A percentile compares a stretch with the other conserved stretches of the same genome.
These are phyloP conservation scores for Schizosaccharomyces octosporus DNA, from an alignment of 805 yeast genomes.

Conservation along the genomic window DNA sequence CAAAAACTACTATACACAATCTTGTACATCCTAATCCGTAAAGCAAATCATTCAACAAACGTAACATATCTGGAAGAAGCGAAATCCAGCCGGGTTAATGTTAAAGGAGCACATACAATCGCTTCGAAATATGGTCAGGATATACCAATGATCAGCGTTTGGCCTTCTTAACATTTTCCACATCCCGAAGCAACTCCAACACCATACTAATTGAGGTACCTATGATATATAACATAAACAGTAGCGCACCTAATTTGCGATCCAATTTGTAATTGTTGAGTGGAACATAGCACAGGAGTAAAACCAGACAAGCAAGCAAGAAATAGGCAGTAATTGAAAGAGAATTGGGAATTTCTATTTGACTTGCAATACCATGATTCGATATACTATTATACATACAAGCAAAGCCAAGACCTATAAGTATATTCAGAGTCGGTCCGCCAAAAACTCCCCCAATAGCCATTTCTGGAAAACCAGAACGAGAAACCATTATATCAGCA, in stretches of 20 bases:
- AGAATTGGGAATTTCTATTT: slow-evolving; percentile 6
- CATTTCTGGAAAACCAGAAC: slow-evolving; percentile 62
- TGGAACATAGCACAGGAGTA: slow-evolving; percentile 20
- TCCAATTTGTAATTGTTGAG: slow-evolving; percentile 20
- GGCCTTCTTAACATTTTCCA: too few species aligned
- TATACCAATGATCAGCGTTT: too few species aligned
- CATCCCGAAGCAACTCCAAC: neutral
- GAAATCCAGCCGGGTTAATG: too few species aligned
- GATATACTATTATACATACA: slow-evolving; percentile 24
- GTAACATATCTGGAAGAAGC: too few species aligned
- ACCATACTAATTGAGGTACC: slow-evolving; percentile 14
- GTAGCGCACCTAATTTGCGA: slow-evolving; percentile 16
- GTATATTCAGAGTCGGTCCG: slow-evolving; percentile 56
- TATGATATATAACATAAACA: slow-evolving; percentile 20
- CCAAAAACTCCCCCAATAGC: slow-evolving; percentile 94
- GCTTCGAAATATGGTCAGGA: too few species aligned
- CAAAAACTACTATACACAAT: too few species aligned
- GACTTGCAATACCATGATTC: neutral
- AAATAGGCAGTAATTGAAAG: neutral
- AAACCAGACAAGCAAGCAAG: slow-evolving; percentile 10
- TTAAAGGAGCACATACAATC: too few species aligned
- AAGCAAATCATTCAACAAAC: too few species aligned
- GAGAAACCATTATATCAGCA: slow-evolving; percentile 57
- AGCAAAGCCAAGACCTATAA: slow-evolving; percentile 61
- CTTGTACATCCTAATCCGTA: too few species aligned